These are phyloP conservation scores for Malus sieversii DNA, from an alignment of 306 rosid species.

Conservation along the genomic window DNA sequence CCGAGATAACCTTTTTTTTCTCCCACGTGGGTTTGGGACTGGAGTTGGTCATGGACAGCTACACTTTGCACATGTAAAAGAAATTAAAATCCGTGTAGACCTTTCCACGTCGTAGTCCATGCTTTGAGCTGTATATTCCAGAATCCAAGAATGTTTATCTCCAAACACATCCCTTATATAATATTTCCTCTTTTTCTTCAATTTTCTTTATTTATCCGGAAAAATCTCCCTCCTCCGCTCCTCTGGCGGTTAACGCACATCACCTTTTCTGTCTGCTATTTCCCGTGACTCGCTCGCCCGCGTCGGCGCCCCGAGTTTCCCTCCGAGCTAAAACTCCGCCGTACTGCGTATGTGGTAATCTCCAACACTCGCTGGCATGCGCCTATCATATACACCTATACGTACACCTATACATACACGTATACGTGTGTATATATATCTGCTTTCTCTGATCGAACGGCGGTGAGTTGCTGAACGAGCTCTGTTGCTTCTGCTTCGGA, in stretches of 20 bases:
- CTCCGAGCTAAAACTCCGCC: background rate
- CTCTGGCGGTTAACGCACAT: background rate
- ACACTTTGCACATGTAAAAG: background rate
- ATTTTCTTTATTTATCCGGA: background rate
- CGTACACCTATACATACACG: background rate
- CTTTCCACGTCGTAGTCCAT: conserved; percentile 17
- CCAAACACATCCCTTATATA: conserved; percentile 3
- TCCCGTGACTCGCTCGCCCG: conserved; percentile 3
- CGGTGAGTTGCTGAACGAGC: conserved; percentile 6
- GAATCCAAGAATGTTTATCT: conserved; percentile 27
- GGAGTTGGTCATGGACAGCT: background rate
- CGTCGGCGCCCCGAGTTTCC: conserved; percentile 3
- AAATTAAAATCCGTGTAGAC: background rate
- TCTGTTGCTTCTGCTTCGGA: background rate
- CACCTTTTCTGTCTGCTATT: background rate
- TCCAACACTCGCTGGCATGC: background rate
- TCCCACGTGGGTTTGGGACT: background rate
- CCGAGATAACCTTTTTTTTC: no score
- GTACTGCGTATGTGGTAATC: background rate
- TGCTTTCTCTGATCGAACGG: conserved; percentile 9
- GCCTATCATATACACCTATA: background rate
- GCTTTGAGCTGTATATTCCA: conserved; percentile 33
- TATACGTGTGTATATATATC: background rate
- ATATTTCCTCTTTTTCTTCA: background rate
- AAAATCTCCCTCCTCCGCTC: background rate